These are phyloP conservation scores for Paxillus ammoniavirescens DNA, from an alignment of 768 basidiomycete genomes.

Conservation along the genomic window DNA sequence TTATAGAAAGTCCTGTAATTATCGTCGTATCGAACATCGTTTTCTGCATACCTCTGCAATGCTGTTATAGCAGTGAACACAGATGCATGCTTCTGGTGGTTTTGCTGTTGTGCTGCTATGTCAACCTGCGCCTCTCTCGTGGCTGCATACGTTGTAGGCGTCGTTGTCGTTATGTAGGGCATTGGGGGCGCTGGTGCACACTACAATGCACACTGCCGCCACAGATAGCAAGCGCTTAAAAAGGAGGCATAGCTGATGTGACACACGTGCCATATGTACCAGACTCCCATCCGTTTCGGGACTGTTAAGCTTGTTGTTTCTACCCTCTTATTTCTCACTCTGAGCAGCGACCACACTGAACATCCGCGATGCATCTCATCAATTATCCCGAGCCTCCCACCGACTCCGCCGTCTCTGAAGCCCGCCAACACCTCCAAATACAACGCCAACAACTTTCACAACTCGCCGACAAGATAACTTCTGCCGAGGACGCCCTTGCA, in stretches of 20 bases:
- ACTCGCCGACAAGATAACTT: slow-evolving; percentile 47
- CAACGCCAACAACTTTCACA: slow-evolving; percentile 24
- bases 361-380: slow-evolving; percentile 28
- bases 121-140: too few relatives aligned
- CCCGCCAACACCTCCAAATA: slow-evolving; percentile 43
- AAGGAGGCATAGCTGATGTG: background rate
- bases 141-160: background rate
- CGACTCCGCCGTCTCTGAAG: slow-evolving; percentile 47
- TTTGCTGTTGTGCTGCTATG: too few relatives aligned
- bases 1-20: slow-evolving; percentile 29
- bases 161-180: background rate
- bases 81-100: too few relatives aligned
- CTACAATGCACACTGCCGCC: too few relatives aligned
- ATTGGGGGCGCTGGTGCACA: background rate
- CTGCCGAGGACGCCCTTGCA: slow-evolving; percentile 55
- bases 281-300: slow-evolving; percentile 20
- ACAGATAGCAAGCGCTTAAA: background rate
- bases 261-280: slow-evolving; percentile 22
- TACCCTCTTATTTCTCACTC: slow-evolving; percentile 5
- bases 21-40: background rate
- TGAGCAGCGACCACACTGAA: slow-evolving; percentile 8
- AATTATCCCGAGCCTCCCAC: slow-evolving; percentile 61
- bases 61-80: background rate
- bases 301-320: slow-evolving; percentile 5
- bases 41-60: background rate